phyloP scores from a whole-genome alignment of 73 alveolate species.

The Stentor roeselii region DNA sequence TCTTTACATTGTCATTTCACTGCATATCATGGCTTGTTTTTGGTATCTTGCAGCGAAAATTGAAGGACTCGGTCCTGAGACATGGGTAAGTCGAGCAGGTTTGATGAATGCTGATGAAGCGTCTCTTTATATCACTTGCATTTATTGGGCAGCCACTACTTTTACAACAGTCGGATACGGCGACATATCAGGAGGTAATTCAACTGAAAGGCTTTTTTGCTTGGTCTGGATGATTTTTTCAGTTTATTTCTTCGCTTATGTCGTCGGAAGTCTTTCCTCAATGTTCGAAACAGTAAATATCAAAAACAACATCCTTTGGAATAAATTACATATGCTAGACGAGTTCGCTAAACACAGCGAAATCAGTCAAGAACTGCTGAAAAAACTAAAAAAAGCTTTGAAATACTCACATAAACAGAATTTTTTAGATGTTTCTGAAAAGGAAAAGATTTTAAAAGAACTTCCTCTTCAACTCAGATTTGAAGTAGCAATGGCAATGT shows the following conservation, averaged over 20 bases:
- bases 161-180: conserved; percentile 80
- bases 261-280: conserved; percentile 59
- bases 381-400: neutral
- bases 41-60: conserved; percentile 75
- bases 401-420: neutral
- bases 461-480: neutral
- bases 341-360: neutral
- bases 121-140: conserved; percentile 32
- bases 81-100: conserved; percentile 80
- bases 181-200: conserved; percentile 55
- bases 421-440: neutral
- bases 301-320: neutral
- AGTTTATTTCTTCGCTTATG: conserved; percentile 63
- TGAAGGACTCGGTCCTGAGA: conserved; percentile 71
- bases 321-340: neutral
- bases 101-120: conserved; percentile 22
- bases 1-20: conserved; percentile 53
- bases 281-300: conserved; percentile 43
- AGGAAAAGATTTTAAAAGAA: neutral
- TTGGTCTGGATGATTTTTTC: conserved; percentile 71
- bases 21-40: conserved; percentile 80
- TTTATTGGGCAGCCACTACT: conserved; percentile 79
- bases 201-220: conserved; percentile 40
- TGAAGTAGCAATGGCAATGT: neutral
- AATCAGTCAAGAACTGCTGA: neutral